Base-by-base conservation (phyloP, 441 rosid genomes). In the Populus hybrid region DNA sequence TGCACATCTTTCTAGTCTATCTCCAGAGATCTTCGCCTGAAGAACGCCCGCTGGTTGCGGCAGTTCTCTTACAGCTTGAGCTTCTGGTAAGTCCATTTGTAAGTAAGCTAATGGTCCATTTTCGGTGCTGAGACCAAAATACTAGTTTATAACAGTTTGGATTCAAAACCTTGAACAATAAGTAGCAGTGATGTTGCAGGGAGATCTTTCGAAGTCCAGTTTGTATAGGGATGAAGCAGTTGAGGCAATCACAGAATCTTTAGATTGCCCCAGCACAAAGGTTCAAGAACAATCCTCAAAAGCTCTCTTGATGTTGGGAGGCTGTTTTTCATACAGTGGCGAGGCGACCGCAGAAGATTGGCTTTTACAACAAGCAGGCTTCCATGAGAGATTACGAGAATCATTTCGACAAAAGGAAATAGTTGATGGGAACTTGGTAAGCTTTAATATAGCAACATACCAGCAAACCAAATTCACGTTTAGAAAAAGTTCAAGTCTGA, bases 181-280 rank as follows among this genome's bases (percentile, higher is more conserved):
- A 82, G 81, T 71, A 67, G 80, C 81, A 76, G 86, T 76, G 70
- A 70, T 77, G 76, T 83, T 84, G 85, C 89, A 91, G 93, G 92
- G 82, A 67, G 90, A 89, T 84, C 84, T 82, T 68, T 69, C 74
- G 65, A 83, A 84, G 81, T 75, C 82, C 81, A 91, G 95, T 50
- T 63, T 88, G 2, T 89, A 87, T 73, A 82, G 90, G 78, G 93
- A 89, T 80, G 94, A 91, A 78, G 94, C 93, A n/a, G 30, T 91
- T 9, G 93, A 89, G 70, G 90, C 81, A 20, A 78, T 89, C 36
- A 71, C 82, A 68, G 84, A 80, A 7, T 75, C 86, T 69, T 64
- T 89, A 72, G 86, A 89, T 75, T 85, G 87, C 36, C 36, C 36
- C 36, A 21, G 71, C 75, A 72, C 86, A 10, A 79, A 78, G 70